phyloP scores from a whole-genome alignment of 768 basidiomycete species.

The Suillus bovinus region DNA sequence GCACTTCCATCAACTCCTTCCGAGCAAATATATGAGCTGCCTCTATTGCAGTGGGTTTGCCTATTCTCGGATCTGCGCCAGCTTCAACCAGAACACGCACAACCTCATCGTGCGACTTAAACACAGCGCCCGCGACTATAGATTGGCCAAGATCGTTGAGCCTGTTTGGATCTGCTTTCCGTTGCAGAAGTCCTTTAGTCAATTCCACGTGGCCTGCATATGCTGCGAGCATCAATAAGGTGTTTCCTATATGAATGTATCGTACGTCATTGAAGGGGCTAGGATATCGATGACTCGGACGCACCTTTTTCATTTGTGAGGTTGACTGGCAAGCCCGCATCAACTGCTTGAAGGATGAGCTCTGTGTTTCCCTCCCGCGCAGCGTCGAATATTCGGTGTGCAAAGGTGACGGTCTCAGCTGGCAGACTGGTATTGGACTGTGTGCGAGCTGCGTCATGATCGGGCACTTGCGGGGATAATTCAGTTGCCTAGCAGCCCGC shows the following conservation, averaged over 20 bases:
- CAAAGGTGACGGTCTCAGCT: slow-evolving; percentile 46
- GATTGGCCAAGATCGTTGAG: slow-evolving; percentile 74
- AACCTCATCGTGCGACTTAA: slow-evolving; percentile 68
- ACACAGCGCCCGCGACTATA: slow-evolving; percentile 75
- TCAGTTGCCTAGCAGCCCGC: slow-evolving; percentile 5
- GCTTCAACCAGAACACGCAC: slow-evolving; percentile 51
- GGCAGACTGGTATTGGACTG: slow-evolving; percentile 26
- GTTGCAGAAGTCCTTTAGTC: slow-evolving; percentile 50
- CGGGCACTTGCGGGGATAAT: not conserved
- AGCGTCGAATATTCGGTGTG: slow-evolving; percentile 73
- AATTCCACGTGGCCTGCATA: slow-evolving; percentile 67
- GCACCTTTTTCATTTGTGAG: slow-evolving; percentile 72
- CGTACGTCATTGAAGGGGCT: slow-evolving; percentile 5
- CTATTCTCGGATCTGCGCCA: slow-evolving; percentile 64
- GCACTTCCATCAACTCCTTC: slow-evolving; percentile 50
- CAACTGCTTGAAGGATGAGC: slow-evolving; percentile 58
- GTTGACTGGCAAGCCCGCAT: slow-evolving; percentile 69
- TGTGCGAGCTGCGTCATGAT: not conserved
- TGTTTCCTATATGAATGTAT: slow-evolving; percentile 54
- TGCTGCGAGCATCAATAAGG: slow-evolving; percentile 75
- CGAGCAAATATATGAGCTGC: slow-evolving; percentile 68
- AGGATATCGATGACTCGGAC: slow-evolving; percentile 8
- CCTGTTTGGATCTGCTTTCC: slow-evolving; percentile 65
- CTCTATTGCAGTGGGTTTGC: slow-evolving; percentile 68
- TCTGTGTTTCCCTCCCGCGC: slow-evolving; percentile 59